A percentile compares a stretch with the other conserved stretches of the same genome.
Conservation (phyloP, 352 stramenopile species). For the Phytophthora syringae region DNA sequence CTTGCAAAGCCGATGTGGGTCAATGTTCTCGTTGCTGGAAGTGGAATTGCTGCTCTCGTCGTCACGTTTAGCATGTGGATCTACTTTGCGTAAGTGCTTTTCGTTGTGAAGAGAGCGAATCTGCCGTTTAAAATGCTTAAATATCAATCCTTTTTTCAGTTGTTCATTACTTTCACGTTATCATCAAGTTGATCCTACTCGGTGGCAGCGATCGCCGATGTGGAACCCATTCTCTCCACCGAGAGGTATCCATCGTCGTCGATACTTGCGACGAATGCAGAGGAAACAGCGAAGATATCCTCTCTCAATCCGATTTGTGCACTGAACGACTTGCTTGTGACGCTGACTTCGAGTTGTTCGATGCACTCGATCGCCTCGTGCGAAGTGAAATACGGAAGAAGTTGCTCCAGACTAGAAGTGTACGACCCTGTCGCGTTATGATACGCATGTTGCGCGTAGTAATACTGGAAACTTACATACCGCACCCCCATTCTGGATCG, state of each 20-base stretch:
- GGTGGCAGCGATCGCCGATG: neutral
- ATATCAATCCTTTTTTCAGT: constrained; percentile 21
- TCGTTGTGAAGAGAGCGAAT: neutral
- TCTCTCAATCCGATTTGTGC: constrained; percentile 21
- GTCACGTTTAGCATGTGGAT: constrained; percentile 64
- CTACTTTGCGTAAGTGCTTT: constrained; percentile 43
- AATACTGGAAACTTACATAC: constrained; percentile 67
- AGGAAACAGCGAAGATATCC: neutral
- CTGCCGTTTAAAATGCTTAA: constrained; percentile 31
- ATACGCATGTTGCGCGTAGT: constrained; percentile 68
- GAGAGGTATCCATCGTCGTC: constrained; percentile 32
- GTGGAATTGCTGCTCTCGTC: constrained; percentile 48
- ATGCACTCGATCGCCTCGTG: constrained; percentile 32
- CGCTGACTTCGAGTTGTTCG: constrained; percentile 23
- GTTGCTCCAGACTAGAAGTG: constrained; percentile 29
- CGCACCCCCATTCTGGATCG: constrained; percentile 59
- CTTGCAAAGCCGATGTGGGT: constrained; percentile 55
- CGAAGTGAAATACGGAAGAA: constrained; percentile 43
- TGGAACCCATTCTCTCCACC: constrained; percentile 14
- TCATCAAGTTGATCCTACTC: constrained; percentile 8
- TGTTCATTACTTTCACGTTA: neutral
- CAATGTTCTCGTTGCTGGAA: constrained; percentile 49
- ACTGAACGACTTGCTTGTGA: constrained; percentile 25
- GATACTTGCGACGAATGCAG: constrained; percentile 27
- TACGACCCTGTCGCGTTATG: constrained; percentile 36